A percentile compares a stretch with the other conserved stretches of the same genome.
Evolutionary conservation across 2,329 filamentous ascomycete genomes (phyloP).

Genomic region (Orbilia oligospora): DNA sequence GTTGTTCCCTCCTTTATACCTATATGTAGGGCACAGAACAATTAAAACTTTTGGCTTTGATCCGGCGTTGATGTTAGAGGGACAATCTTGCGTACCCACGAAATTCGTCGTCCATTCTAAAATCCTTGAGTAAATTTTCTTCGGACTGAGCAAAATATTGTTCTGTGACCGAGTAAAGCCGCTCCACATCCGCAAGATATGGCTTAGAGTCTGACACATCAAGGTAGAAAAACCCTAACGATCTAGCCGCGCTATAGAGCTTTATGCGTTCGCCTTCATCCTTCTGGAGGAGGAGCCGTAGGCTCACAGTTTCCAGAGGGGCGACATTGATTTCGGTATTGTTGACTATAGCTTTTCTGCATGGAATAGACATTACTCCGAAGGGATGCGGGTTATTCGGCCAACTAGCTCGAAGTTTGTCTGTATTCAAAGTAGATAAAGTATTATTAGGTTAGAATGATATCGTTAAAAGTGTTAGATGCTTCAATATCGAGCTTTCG

Average conservation of each 20-base stretch:
- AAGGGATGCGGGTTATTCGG: not conserved
- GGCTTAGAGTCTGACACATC: constrained; percentile 21
- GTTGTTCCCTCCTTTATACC: constrained; percentile 37
- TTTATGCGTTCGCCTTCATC: constrained; percentile 27
- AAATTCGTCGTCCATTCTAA: constrained; percentile 10
- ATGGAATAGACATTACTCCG: not conserved
- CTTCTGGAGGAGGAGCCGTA: constrained; percentile 14
- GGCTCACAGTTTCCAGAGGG: constrained; percentile 26
- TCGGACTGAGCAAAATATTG: constrained; percentile 45
- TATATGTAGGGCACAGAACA: not conserved
- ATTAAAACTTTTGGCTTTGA: no score
- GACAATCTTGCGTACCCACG: constrained; percentile 28
- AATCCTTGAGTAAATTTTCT: constrained; percentile 37
- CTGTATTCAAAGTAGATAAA: no score
- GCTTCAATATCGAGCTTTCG: no score
- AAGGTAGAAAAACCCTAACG: constrained; percentile 48
- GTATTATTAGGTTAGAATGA: no score
- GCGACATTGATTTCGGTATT: constrained; percentile 26
- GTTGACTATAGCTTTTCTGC: constrained; percentile 7
- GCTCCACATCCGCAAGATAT: constrained; percentile 31
- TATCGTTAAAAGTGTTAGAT: no score
- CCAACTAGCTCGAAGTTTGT: no score
- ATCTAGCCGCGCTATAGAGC: constrained; percentile 30
- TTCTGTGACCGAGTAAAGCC: constrained; percentile 36
- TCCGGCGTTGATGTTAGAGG: no score